Evolutionary conservation across 2,329 filamentous ascomycete genomes (phyloP).

Genomic region (Trichoderma polysporum): DNA sequence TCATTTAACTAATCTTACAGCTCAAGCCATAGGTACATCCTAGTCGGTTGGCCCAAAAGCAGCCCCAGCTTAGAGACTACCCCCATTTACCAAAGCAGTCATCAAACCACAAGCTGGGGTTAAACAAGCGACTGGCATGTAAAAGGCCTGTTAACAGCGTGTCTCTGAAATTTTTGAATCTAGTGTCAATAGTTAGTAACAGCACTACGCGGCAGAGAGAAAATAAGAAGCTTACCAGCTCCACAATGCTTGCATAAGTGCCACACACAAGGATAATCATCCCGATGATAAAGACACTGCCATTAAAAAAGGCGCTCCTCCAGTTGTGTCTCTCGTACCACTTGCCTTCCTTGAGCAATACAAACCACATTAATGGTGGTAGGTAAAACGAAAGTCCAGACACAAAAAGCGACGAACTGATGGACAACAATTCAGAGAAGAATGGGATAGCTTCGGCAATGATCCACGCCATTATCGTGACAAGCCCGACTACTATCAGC

Average conservation of each 20-base stretch:
- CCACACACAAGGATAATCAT: slow-evolving; percentile 29
- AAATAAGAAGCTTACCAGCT: slow-evolving; percentile 28
- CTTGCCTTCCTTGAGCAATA: slow-evolving; percentile 34
- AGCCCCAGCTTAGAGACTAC: not conserved
- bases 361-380: slow-evolving; percentile 43
- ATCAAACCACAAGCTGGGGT: not conserved
- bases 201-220: not conserved
- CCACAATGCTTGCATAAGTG: slow-evolving; percentile 30
- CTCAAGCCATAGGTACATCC: not conserved
- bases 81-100: not conserved
- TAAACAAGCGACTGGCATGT: slow-evolving; percentile 6
- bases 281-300: slow-evolving; percentile 29
- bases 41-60: not conserved
- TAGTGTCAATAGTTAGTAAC: not conserved
- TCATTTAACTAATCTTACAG: not conserved
- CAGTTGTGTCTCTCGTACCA: slow-evolving; percentile 30
- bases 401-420: slow-evolving; percentile 49
- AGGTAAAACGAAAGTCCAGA: slow-evolving; percentile 40
- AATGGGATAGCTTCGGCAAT: slow-evolving; percentile 71
- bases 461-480: slow-evolving; percentile 67
- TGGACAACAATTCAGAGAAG: slow-evolving; percentile 65
- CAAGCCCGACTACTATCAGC: slow-evolving; percentile 53
- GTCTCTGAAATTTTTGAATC: slow-evolving; percentile 7
- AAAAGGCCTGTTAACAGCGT: not conserved
- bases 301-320: slow-evolving; percentile 26